Conservation (phyloP, 169 alveolate genomes). For the Plasmodium berghei region DNA sequence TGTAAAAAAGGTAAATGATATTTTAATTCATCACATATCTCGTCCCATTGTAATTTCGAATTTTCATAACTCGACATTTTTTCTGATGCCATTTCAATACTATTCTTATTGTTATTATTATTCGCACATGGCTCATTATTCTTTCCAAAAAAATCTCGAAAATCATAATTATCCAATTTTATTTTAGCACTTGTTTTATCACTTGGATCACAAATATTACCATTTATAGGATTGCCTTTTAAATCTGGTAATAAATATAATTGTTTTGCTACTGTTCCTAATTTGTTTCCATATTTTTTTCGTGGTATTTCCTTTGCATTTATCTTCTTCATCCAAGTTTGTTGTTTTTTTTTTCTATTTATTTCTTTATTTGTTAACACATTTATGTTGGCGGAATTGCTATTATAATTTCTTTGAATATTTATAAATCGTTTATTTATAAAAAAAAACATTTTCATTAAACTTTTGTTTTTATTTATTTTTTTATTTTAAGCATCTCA, state of each 20-base stretch:
- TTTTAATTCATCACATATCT: conserved; percentile 48
- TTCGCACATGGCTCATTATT: neutral
- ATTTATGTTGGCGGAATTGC: conserved; percentile 10
- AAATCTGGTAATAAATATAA: conserved; percentile 17
- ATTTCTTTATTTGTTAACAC: conserved; percentile 68
- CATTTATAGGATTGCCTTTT: neutral
- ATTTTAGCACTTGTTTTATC: neutral
- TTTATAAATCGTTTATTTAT: neutral
- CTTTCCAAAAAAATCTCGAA: neutral
- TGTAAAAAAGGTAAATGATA: conserved; percentile 73
- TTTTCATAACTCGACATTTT: neutral
- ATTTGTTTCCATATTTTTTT: conserved; percentile 73
- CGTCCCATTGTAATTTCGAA: conserved; percentile 23
- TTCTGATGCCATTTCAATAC: neutral
- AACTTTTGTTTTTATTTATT: neutral
- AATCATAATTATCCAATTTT: neutral
- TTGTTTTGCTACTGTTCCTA: conserved; percentile 71
- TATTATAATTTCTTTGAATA: neutral
- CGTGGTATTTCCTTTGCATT: conserved; percentile 57
- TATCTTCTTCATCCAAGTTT: conserved; percentile 66
- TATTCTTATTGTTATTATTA: neutral
- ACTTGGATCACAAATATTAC: neutral
- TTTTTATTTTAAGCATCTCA: neutral
- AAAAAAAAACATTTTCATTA: neutral
- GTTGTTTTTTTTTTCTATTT: conserved; percentile 52